Evolutionary conservation across 768 basidiomycete species (phyloP).

Genomic region (Pleurotus eryngii): DNA sequence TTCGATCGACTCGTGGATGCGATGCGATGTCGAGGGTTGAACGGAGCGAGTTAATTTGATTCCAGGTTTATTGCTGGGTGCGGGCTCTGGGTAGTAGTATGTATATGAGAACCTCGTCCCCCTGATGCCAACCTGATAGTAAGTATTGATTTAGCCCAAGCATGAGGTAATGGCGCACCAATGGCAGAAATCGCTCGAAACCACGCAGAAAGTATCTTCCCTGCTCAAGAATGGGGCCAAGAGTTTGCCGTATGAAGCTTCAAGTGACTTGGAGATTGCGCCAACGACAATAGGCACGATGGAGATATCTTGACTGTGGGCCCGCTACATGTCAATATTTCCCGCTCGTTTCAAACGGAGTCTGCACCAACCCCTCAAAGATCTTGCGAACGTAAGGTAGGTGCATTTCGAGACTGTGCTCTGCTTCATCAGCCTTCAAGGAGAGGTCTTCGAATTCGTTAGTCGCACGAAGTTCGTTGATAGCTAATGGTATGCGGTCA

Average conservation of each 20-base stretch:
- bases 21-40: constrained; percentile 42
- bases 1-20: constrained; percentile 82
- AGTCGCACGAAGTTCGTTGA: constrained; percentile 59
- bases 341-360: no score
- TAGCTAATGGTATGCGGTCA: constrained; percentile 42
- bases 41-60: constrained; percentile 46
- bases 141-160: not conserved
- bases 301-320: constrained; percentile 60
- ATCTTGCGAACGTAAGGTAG: constrained; percentile 85
- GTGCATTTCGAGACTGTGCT: constrained; percentile 98
- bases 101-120: constrained; percentile 86
- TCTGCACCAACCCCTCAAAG: constrained; percentile 64
- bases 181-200: constrained; percentile 98
- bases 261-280: constrained; percentile 55
- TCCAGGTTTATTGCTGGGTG: constrained; percentile 42
- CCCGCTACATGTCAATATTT: no score
- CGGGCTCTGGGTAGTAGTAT: constrained; percentile 72
- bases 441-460: constrained; percentile 71
- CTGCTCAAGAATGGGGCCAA: constrained; percentile 79
- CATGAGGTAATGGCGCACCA: constrained; percentile 52
- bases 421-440: constrained; percentile 75
- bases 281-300: constrained; percentile 94
- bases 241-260: constrained; percentile 62
- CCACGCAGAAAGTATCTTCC: constrained; percentile 80
- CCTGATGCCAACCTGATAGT: constrained; percentile 37